Conservation (phyloP, 2,329 filamentous ascomycete genomes). For the Metarhizium sp. region DNA sequence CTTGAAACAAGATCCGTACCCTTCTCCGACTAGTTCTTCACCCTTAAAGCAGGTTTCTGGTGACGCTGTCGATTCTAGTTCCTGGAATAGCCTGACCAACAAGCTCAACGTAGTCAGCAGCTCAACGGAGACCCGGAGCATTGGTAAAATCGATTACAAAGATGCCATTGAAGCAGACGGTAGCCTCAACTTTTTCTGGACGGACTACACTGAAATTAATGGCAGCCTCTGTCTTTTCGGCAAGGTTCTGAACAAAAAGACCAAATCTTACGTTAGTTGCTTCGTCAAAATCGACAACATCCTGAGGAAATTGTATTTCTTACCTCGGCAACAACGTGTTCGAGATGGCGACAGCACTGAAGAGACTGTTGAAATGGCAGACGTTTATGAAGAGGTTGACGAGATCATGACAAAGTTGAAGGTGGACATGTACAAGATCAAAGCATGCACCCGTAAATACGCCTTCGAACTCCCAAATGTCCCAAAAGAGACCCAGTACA, state of each 20-base stretch:
- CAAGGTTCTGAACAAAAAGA: conserved; percentile 87
- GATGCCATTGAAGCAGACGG: conserved; percentile 93
- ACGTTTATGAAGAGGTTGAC: conserved; percentile 87
- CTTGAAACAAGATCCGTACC: conserved; percentile 56
- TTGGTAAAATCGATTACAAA: conserved; percentile 74
- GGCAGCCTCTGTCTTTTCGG: conserved; percentile 90
- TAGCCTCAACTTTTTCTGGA: conserved; percentile 91
- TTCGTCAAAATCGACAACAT: conserved; percentile 97
- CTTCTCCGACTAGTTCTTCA: conserved; percentile 68
- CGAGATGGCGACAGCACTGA: conserved; percentile 56
- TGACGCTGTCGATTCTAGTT: conserved; percentile 62
- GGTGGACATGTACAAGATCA: conserved; percentile 88
- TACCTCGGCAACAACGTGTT: conserved; percentile 60
- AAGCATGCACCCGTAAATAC: conserved; percentile 81
- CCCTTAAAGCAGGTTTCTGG: conserved; percentile 48
- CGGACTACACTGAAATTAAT: conserved; percentile 87
- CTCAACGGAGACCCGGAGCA: conserved; percentile 52
- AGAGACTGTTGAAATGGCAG: conserved; percentile 74
- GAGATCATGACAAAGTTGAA: conserved; percentile 77
- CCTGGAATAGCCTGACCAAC: conserved; percentile 81
- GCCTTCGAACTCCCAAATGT: conserved; percentile 86
- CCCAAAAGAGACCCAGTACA: conserved; percentile 80
- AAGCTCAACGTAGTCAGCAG: conserved; percentile 80
- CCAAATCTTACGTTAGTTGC: conserved; percentile 71
- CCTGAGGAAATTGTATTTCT: conserved; percentile 81